phyloP scores from a whole-genome alignment of 768 basidiomycete species.

The Termitomyces sp. region DNA sequence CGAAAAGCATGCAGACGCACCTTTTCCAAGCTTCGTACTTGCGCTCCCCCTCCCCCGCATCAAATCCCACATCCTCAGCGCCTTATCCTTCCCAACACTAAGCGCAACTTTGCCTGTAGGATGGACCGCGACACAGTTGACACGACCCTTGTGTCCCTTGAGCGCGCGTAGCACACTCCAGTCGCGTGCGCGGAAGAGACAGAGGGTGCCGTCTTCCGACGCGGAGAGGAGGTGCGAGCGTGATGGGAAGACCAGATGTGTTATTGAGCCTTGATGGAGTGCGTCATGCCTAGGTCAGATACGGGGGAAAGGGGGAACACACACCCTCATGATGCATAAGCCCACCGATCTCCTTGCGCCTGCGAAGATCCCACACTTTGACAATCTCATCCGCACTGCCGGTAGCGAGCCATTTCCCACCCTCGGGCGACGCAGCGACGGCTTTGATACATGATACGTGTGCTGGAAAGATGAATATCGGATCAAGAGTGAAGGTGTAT shows the following conservation, averaged over 20 bases:
- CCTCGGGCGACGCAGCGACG: conserved; percentile 81
- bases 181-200: conserved; percentile 89
- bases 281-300: neutral
- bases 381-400: conserved; percentile 96
- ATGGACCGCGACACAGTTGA: conserved; percentile 89
- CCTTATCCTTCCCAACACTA: conserved; percentile 87
- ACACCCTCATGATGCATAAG: conserved; percentile 93
- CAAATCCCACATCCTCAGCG: conserved; percentile 97
- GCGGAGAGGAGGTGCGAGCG: conserved; percentile 88
- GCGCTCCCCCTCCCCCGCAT: conserved; percentile 92
- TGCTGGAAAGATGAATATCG: conserved; percentile 95
- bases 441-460: conserved; percentile 93
- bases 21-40: conserved; percentile 86
- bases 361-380: conserved; percentile 93
- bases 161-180: conserved; percentile 87
- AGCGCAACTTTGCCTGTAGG: conserved; percentile 90
- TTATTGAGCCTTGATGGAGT: conserved; percentile 74
- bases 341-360: conserved; percentile 91
- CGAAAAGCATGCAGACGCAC: conserved; percentile 35
- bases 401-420: conserved; percentile 95
- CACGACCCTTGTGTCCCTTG: conserved; percentile 91
- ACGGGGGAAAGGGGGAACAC: conserved; percentile 8
- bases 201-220: conserved; percentile 89
- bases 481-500: conserved; percentile 44
- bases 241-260: conserved; percentile 81